phyloP scores from a whole-genome alignment of 23 red algal genomes.

The Cyanidioschyzon merolae region DNA sequence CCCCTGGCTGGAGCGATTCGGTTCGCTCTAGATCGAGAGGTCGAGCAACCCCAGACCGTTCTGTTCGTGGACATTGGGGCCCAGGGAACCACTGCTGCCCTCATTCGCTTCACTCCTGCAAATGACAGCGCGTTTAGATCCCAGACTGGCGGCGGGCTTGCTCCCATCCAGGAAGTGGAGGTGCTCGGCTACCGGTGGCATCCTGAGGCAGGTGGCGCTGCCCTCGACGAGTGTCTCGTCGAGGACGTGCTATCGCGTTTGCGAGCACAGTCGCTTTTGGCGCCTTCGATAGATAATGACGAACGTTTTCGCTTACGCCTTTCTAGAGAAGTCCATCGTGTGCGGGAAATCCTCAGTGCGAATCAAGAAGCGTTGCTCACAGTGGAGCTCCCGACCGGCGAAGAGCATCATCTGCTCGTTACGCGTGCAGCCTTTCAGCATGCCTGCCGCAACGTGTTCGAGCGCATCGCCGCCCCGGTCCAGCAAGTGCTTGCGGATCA shows the following conservation, averaged over 20 bases:
- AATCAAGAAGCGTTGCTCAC: conserved; percentile 51
- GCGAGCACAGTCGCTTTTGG: conserved; percentile 36
- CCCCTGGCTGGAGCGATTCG: conserved; percentile 76
- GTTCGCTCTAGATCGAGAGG: conserved; percentile 61
- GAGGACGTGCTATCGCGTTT: conserved; percentile 37
- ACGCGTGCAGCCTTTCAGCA: conserved; percentile 46
- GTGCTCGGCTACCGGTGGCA: conserved; percentile 72
- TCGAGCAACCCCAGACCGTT: conserved; percentile 42
- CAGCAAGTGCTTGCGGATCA: conserved; percentile 30
- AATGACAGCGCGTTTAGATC: conserved; percentile 25
- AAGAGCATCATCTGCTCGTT: conserved; percentile 39
- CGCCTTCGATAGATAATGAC: neutral
- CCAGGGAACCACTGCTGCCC: conserved; percentile 37
- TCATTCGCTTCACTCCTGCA: conserved; percentile 53
- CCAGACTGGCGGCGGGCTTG: neutral
- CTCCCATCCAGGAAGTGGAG: conserved; percentile 22
- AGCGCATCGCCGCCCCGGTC: conserved; percentile 24
- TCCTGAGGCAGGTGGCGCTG: conserved; percentile 31
- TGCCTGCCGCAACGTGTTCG: conserved; percentile 23
- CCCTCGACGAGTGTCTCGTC: conserved; percentile 50
- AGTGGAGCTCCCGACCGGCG: conserved; percentile 36
- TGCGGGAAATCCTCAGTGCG: conserved; percentile 71
- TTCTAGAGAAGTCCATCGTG: conserved; percentile 57
- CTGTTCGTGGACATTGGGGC: conserved; percentile 83
- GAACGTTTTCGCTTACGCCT: conserved; percentile 69